Evolutionary conservation across 306 rosid species (phyloP), one percentile per base, ranked within the genome.

Genomic region (Castanopsis chinensis): DNA sequence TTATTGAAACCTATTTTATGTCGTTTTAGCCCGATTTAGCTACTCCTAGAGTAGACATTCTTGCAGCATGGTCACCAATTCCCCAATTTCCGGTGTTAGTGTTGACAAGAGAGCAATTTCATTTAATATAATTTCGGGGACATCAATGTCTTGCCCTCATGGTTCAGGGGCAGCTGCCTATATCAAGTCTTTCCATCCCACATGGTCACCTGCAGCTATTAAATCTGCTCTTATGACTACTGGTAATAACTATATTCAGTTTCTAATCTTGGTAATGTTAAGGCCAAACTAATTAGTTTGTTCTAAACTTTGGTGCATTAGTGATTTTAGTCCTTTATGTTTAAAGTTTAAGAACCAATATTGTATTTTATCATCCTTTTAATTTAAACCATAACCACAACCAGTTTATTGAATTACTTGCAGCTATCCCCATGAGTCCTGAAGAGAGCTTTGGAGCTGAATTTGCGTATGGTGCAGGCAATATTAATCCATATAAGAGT

Each of bases 101-200:
- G 71, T 30, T 12, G 92, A 87, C 64, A 69, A 78, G 0, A 87
- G 89, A 83, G 3, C 0, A 61, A 0, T 19, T 0, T 2, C 19
- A 0, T 89, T 23, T n/a, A 67, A 82, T 2, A 14, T 87, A 3
- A 3, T 8, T 0, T 77, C 85, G 0, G 90, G 90, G 14, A 84
- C 90, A 45, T 90, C 94, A 71, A 86, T 90, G 94, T 78, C 94
- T 0, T 88, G 90, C 19, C 94, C 88, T 23, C 94, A 90, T 83
- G 85, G 65, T 6, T 3, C 86, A 0, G 87, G 35, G 0, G 81
- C 49, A 1, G 93, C 89, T 3, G 88, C 89, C 15, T 87, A 82
- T 5, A 71, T 90, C 71, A 90, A 90, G 65, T 90, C 92, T 18
- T 83, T 86, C 32, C 81, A 88, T 10, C 88, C 85, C 1, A 69